Evolutionary conservation across 2,329 filamentous ascomycete genomes (phyloP), one percentile per base, ranked within the genome.

Genomic region (Coleophoma crateriformis): DNA sequence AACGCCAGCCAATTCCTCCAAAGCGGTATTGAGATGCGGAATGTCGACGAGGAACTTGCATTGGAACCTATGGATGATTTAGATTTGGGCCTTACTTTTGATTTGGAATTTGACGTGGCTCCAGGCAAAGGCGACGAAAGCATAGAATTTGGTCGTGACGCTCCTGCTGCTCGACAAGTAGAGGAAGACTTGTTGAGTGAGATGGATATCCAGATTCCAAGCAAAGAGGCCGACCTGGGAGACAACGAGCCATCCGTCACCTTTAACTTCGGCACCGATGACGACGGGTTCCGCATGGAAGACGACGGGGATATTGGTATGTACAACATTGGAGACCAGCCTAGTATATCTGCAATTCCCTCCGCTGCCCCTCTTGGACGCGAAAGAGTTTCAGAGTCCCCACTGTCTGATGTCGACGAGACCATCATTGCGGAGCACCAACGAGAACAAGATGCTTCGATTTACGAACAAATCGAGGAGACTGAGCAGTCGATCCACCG

Each of bases 61-160:
- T 68, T 84, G 47, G 76, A 73, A 6, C 57, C 59, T 12, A 73
- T 76, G 49, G 84, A 79, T 56, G 87, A 89, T 61, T 75, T 90
- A 47, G 86, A 87, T 49, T 75, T 90, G 27, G 80, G 88, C 56
- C 72, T 92, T 49, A 86, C 90, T 60, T 84, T 91, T 58, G 86
- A 86, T 58, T 75, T 94, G 53, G 84, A 82, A 47, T 51, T 63
- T 34, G 60, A 62, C 46, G 57, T 61, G 57, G 42, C 55, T 57
- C 47, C 70, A 17, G 65, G 58, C 51, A 65, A 68, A 55, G 64
- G 69, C 54, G 78, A 81, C 52, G 71, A 71, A 52, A 94, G 85
- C 61, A 84, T 96, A 51, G 94, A 99, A 84, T 77, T 90, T 59
- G 94, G 92, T 63, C 87, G 92, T 83, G 86, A 95, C 58, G 91